phyloP scores from a whole-genome alignment of 345 rosid genomes.

The Rhizophora mangle region DNA sequence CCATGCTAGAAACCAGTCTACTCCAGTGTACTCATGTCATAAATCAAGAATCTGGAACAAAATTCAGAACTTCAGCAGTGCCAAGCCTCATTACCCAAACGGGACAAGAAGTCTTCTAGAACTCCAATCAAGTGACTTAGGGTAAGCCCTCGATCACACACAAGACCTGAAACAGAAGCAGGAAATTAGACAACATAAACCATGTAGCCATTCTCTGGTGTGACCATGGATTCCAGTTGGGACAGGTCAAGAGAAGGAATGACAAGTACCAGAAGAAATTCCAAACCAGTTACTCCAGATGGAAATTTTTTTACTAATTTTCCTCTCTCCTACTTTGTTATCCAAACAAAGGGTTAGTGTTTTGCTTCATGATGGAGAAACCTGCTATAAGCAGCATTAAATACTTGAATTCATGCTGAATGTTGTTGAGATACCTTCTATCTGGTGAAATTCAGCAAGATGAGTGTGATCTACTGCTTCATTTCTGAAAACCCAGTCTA shows the following conservation, averaged over 20 bases:
- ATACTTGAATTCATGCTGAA: neutral
- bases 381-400: neutral
- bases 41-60: neutral
- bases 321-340: too few species aligned
- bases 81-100: slow-evolving; percentile 52
- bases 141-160: slow-evolving; percentile 91
- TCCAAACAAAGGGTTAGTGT: too few species aligned
- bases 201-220: neutral
- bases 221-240: neutral
- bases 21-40: neutral
- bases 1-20: slow-evolving; percentile 4
- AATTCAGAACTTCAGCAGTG: neutral
- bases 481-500: slow-evolving; percentile 96
- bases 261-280: neutral
- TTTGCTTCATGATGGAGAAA: slow-evolving; percentile 1
- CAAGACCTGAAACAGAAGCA: slow-evolving; percentile 57
- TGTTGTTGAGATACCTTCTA: slow-evolving; percentile 58
- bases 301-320: too few species aligned
- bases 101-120: slow-evolving; percentile 78
- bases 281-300: neutral
- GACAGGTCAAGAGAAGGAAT: neutral
- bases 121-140: slow-evolving; percentile 90
- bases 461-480: slow-evolving; percentile 96
- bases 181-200: slow-evolving; percentile 5
- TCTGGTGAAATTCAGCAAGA: slow-evolving; percentile 96